A percentile compares a stretch with the other conserved stretches of the same genome.
phyloP scores from a whole-genome alignment of 2,329 filamentous ascomycete species.

The Microdochium paspali region DNA sequence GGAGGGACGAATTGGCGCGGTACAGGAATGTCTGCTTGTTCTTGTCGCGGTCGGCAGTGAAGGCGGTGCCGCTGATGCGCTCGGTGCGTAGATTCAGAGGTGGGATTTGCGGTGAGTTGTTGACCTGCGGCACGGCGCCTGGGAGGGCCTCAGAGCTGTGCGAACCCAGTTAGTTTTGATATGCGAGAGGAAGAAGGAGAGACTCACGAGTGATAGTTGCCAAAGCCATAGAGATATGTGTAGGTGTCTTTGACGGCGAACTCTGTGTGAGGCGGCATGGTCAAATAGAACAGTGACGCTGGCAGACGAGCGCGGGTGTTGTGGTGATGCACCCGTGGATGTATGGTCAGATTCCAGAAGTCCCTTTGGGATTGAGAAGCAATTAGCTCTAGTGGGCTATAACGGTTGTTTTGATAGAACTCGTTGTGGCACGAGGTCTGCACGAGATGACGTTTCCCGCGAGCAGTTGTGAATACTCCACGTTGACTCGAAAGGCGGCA shows the following conservation, averaged over 20 bases:
- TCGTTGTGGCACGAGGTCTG: no score
- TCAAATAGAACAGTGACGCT: no score
- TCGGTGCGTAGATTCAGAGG: conserved; percentile 75
- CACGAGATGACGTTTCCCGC: no score
- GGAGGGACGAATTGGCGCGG: conserved; percentile 55
- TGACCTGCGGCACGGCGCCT: conserved; percentile 62
- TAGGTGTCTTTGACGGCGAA: conserved; percentile 8
- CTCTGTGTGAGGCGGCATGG: conserved; percentile 4
- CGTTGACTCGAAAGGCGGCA: no score
- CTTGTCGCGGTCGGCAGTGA: conserved; percentile 58
- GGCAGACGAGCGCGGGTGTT: no score
- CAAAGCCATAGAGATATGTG: conserved; percentile 7
- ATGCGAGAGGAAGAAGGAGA: neutral
- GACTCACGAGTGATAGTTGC: conserved; percentile 8
- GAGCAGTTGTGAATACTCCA: no score
- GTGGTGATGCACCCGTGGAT: no score
- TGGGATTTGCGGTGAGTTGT: conserved; percentile 76
- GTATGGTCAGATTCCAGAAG: no score
- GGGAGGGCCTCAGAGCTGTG: conserved; percentile 65
- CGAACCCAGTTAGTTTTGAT: neutral
- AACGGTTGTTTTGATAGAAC: no score
- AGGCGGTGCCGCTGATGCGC: conserved; percentile 64
- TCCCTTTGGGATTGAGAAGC: no score
- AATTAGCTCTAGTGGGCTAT: no score
- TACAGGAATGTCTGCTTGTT: conserved; percentile 69